Percentiles rank a stretch among this genome's conserved stretches.
phyloP scores from a whole-genome alignment of 345 rosid genomes.

The Triadica sebifera region DNA sequence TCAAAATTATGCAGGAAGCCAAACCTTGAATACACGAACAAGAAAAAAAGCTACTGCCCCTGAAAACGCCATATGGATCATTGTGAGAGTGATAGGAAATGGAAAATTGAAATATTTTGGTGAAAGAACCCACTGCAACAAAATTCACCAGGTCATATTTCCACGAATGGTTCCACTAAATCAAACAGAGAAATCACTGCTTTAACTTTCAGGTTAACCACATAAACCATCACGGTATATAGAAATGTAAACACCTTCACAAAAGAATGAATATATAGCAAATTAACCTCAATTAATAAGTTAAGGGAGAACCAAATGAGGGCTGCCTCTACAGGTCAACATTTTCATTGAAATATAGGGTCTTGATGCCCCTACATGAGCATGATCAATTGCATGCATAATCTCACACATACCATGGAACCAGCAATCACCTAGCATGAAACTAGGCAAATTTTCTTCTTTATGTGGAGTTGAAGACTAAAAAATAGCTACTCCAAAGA shows the following conservation, averaged over 20 bases:
- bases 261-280: not conserved
- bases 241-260: not conserved
- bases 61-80: constrained; percentile 95
- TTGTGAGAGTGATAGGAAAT: constrained; percentile 82
- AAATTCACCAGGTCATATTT: constrained; percentile 15
- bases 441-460: not conserved
- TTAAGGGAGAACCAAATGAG: not conserved
- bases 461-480: not conserved
- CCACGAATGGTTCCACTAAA: not conserved
- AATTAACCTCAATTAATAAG: not conserved
- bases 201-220: not conserved
- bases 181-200: not conserved
- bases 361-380: not conserved
- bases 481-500: not conserved
- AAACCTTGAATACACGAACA: constrained; percentile 92
- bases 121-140: constrained; percentile 94
- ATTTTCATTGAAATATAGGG: not conserved
- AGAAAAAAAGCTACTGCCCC: constrained; percentile 74
- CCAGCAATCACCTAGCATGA: not conserved
- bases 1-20: constrained; percentile 6
- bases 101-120: constrained; percentile 90
- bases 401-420: not conserved
- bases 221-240: not conserved
- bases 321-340: not conserved
- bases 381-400: not conserved